These are phyloP conservation scores for Fusarium nisikadoi DNA, from an alignment of 2,329 filamentous ascomycete species.

Conservation along the genomic window DNA sequence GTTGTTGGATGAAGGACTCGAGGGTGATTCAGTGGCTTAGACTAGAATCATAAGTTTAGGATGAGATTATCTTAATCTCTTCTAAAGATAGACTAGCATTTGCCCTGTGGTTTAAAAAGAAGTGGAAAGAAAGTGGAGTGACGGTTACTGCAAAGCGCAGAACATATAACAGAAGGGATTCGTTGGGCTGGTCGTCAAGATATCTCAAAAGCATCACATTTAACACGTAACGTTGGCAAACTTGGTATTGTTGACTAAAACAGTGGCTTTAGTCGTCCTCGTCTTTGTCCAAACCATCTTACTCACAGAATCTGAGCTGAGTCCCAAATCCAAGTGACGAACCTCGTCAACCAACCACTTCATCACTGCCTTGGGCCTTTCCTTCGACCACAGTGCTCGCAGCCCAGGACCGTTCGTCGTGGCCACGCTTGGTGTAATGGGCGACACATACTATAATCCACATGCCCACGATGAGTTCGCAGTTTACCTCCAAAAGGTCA, in stretches of 20 bases:
- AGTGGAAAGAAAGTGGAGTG: rapidly evolving
- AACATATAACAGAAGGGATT: neutral
- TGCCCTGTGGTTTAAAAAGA: neutral
- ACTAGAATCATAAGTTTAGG: neutral
- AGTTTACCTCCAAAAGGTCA: neutral
- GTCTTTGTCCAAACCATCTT: no score
- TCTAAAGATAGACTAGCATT: neutral
- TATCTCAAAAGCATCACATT: neutral
- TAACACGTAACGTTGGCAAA: neutral
- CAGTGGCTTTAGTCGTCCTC: no score
- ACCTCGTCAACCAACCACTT: neutral
- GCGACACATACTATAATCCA: neutral
- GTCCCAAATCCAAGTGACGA: no score
- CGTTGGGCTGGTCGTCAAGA: neutral
- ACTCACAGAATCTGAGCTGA: no score
- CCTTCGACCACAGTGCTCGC: neutral
- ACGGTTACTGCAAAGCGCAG: neutral
- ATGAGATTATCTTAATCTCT: neutral
- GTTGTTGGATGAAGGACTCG: neutral
- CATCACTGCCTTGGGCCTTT: neutral
- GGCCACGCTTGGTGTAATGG: neutral
- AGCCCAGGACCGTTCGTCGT: neutral
- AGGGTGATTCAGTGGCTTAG: neutral
- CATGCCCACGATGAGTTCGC: neutral
- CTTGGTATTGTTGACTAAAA: rapidly evolving